Conservation (phyloP, 305 asterid species). For the Rubia tinctorum region DNA sequence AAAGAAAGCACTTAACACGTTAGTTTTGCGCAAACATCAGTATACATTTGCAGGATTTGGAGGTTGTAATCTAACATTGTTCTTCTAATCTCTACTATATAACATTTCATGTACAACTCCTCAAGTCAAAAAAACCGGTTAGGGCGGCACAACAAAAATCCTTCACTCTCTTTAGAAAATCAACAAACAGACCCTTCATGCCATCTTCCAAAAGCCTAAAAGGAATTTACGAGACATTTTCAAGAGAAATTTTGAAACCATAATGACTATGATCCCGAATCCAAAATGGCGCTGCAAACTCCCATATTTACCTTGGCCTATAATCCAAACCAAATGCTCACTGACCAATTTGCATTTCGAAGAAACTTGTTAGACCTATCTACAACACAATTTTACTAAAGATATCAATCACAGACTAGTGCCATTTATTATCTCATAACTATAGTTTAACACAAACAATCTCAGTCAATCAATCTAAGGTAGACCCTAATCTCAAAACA, state of each 20-base stretch:
- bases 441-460: neutral
- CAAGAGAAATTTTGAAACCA: neutral
- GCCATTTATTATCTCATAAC: neutral
- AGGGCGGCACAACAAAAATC: neutral
- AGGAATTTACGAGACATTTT: neutral
- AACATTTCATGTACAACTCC: neutral
- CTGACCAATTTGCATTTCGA: neutral
- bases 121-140: neutral
- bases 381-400: neutral
- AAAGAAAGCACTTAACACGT: no score
- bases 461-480: neutral
- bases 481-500: neutral
- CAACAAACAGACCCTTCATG: neutral
- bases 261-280: neutral
- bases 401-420: neutral
- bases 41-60: neutral
- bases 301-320: neutral
- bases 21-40: no score
- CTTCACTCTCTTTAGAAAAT: neutral
- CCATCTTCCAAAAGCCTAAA: neutral
- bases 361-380: neutral
- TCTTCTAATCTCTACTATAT: neutral
- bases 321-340: constrained; percentile 1
- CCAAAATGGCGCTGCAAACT: neutral
- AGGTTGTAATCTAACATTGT: neutral